Evolutionary conservation across 805 yeast species (phyloP).

Genomic region (Ogataea nonfermentans): DNA sequence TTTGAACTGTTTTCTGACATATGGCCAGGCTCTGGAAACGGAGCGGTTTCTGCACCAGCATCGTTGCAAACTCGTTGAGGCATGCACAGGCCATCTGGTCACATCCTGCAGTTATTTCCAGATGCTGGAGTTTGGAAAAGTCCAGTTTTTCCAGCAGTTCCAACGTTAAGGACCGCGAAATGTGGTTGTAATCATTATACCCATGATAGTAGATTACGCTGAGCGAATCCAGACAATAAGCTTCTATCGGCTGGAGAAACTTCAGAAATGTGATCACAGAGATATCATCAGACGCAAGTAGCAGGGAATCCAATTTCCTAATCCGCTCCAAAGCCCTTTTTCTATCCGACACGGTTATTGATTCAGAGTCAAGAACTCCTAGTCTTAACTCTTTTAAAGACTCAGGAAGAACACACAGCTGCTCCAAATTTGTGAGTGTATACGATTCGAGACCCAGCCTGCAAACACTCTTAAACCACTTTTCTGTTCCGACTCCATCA

Average conservation of each 20-base stretch:
- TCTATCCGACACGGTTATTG: conserved; percentile 2
- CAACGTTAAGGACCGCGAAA: conserved; percentile 32
- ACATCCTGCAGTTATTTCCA: conserved; percentile 58
- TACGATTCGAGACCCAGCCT: conserved; percentile 12
- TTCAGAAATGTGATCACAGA: conserved; percentile 37
- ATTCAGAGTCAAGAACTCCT: conserved; percentile 12
- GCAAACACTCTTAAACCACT: conserved; percentile 4
- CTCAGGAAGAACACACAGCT: conserved; percentile 20
- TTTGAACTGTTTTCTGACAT: conserved; percentile 33
- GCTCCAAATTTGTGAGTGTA: conserved; percentile 20
- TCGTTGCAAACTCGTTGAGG: conserved; percentile 40
- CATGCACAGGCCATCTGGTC: conserved; percentile 47
- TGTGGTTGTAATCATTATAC: conserved; percentile 38
- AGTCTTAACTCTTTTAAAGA: conserved; percentile 20
- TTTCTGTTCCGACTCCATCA: conserved; percentile 12
- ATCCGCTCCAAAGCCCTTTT: conserved; percentile 3
- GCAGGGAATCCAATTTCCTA: conserved; percentile 10
- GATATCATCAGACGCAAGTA: conserved; percentile 18
- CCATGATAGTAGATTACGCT: conserved; percentile 48
- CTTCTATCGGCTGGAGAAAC: conserved; percentile 17
- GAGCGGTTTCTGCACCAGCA: conserved; percentile 26
- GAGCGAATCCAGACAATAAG: conserved; percentile 23
- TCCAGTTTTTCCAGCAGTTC: conserved; percentile 34
- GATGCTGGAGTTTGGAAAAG: conserved; percentile 31
- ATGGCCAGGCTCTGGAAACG: conserved; percentile 38